Evolutionary conservation across 2,329 filamentous ascomycete species (phyloP).

Genomic region (Colletotrichum phormii): DNA sequence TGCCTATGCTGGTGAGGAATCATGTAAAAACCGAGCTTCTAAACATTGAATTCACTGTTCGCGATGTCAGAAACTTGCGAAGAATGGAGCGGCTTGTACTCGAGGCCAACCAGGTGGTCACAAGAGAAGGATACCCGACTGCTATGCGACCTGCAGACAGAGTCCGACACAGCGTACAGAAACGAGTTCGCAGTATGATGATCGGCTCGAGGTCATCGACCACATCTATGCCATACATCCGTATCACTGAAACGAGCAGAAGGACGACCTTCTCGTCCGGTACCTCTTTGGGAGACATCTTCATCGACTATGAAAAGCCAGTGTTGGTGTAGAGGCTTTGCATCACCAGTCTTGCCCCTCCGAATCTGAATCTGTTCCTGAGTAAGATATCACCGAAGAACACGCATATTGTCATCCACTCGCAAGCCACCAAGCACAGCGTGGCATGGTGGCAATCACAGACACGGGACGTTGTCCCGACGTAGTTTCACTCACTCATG

Average conservation of each 20-base stretch:
- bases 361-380: background rate
- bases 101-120: background rate
- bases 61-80: background rate
- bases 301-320: background rate
- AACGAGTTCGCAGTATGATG: background rate
- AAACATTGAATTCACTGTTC: background rate
- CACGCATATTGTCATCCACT: constrained; percentile 4
- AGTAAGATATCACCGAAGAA: background rate
- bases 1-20: background rate
- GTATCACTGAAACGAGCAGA: background rate
- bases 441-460: constrained; percentile 15
- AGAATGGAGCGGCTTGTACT: background rate
- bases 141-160: background rate
- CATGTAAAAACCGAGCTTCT: background rate
- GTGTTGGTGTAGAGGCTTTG: background rate
- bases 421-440: constrained; percentile 16
- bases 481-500: constrained; percentile 16
- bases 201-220: background rate
- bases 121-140: background rate
- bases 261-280: background rate
- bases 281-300: background rate
- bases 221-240: background rate
- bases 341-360: background rate
- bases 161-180: background rate
- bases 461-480: background rate